Conservation (phyloP, 257 asterid species). For the Parsonsia alboflavescens region DNA sequence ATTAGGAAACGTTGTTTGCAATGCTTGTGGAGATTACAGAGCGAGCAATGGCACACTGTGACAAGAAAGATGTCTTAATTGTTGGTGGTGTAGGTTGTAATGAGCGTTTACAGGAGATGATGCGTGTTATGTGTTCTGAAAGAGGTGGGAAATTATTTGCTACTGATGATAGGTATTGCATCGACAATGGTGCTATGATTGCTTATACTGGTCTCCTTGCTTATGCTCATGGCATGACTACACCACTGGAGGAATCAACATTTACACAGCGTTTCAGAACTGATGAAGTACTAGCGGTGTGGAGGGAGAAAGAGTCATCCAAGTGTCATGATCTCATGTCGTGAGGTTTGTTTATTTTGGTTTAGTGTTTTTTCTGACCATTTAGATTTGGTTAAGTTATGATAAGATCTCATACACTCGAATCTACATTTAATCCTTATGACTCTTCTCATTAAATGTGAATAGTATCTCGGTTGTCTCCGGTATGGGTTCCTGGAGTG, state of each 20-base stretch:
- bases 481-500: too few relatives aligned
- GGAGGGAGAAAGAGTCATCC: slow-evolving; percentile 76
- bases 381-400: not conserved
- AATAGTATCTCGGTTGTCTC: not conserved
- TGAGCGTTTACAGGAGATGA: slow-evolving; percentile 85
- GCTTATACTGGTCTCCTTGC: slow-evolving; percentile 95
- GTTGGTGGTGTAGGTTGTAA: slow-evolving; percentile 99
- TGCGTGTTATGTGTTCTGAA: slow-evolving; percentile 87
- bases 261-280: slow-evolving; percentile 93
- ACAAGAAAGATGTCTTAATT: slow-evolving; percentile 79
- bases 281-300: slow-evolving; percentile 82
- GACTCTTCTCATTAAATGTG: not conserved
- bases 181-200: slow-evolving; percentile 97
- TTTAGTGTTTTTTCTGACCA: not conserved
- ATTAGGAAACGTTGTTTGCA: slow-evolving; percentile 84
- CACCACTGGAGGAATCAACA: slow-evolving; percentile 76
- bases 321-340: slow-evolving; percentile 5
- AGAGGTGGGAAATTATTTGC: slow-evolving; percentile 82
- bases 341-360: slow-evolving; percentile 1
- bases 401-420: not conserved
- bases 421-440: not conserved
- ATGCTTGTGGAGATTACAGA: slow-evolving; percentile 98
- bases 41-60: slow-evolving; percentile 97
- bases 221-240: slow-evolving; percentile 63
- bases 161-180: slow-evolving; percentile 87